phyloP scores from a whole-genome alignment of 441 rosid species.

The Biscutella laevigata region DNA sequence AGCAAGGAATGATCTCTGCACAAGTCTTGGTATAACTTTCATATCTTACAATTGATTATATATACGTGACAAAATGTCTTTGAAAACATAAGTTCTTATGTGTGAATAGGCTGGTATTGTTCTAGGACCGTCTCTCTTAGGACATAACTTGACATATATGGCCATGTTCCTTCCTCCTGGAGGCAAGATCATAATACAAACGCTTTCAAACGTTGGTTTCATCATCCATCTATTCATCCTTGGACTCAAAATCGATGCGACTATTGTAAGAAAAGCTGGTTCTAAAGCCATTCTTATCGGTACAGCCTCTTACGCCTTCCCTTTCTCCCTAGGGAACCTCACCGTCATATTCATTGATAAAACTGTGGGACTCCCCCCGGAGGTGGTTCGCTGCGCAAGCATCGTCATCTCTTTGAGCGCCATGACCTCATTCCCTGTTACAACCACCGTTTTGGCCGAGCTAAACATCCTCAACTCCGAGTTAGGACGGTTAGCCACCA shows the following conservation, averaged over 20 bases:
- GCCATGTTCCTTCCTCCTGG: conserved; percentile 11
- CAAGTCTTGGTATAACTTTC: conserved; percentile 35
- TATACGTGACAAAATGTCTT: no score
- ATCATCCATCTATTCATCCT: conserved; percentile 27
- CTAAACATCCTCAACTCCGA: conserved; percentile 45
- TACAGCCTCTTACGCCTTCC: conserved; percentile 18
- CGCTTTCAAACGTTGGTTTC: conserved; percentile 29
- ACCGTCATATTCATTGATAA: neutral
- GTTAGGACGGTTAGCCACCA: conserved; percentile 36
- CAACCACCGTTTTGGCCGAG: conserved; percentile 32
- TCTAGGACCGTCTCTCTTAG: conserved; percentile 27
- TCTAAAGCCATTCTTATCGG: conserved; percentile 28
- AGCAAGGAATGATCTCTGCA: conserved; percentile 40
- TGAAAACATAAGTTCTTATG: neutral
- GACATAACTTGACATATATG: neutral
- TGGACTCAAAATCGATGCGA: conserved; percentile 25
- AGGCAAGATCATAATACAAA: conserved; percentile 22
- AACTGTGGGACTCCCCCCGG: neutral
- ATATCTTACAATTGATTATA: no score
- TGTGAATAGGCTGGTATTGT: conserved; percentile 22
- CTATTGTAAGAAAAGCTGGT: conserved; percentile 18
- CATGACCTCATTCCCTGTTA: conserved; percentile 31
- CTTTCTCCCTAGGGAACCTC: conserved; percentile 19
- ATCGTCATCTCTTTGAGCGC: conserved; percentile 8
- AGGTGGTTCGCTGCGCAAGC: neutral